These are phyloP conservation scores for Quercus phellos DNA, from an alignment of 331 rosid species.

Conservation along the genomic window DNA sequence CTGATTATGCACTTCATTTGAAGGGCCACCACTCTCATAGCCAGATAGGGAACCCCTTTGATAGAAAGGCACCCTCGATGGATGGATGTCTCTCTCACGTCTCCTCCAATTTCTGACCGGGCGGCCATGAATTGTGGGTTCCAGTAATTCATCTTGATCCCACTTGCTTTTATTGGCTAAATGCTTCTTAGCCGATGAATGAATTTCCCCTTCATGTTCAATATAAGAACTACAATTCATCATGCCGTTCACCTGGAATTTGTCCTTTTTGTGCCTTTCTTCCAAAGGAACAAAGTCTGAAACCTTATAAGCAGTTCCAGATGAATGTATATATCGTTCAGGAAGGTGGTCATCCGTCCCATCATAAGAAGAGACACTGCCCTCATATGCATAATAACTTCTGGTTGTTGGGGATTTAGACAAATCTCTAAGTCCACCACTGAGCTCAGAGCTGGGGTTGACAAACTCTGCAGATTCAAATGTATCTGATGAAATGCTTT, in stretches of 20 bases:
- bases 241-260: conserved; percentile 26
- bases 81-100: conserved; percentile 38
- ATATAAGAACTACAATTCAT: conserved; percentile 30
- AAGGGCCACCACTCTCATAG: conserved; percentile 37
- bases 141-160: conserved; percentile 35
- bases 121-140: conserved; percentile 34
- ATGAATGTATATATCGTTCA: conserved; percentile 24
- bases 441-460: conserved; percentile 37
- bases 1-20: conserved; percentile 36
- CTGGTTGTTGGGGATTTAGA: conserved; percentile 34
- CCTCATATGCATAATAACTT: conserved; percentile 51
- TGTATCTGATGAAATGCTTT: conserved; percentile 26
- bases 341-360: conserved; percentile 47
- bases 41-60: conserved; percentile 28
- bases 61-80: conserved; percentile 32
- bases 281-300: conserved; percentile 25
- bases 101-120: conserved; percentile 31
- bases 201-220: conserved; percentile 22
- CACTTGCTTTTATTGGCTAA: conserved; percentile 27
- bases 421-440: conserved; percentile 26
- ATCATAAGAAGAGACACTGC: conserved; percentile 72
- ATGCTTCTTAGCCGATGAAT: conserved; percentile 32
- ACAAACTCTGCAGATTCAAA: conserved; percentile 25
- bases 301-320: conserved; percentile 14
- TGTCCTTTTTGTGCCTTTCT: conserved; percentile 41